Conservation (phyloP, 2,329 filamentous ascomycete species). For the Westerdykella sp. region DNA sequence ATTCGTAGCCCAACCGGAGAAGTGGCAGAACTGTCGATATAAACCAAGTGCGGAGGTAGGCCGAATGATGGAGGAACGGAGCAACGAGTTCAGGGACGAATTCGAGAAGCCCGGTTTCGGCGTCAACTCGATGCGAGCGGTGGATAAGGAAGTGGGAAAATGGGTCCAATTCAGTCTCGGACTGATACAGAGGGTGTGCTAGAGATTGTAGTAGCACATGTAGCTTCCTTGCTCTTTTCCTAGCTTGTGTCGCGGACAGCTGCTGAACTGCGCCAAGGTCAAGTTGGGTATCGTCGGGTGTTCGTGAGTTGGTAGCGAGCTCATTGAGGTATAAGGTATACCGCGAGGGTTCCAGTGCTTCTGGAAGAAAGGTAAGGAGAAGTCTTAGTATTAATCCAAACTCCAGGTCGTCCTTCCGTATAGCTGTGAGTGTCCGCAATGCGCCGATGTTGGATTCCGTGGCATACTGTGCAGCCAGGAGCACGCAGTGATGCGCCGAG, state of each 20-base stretch:
- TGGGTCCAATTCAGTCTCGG: conserved; percentile 48
- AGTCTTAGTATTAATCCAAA: conserved; percentile 64
- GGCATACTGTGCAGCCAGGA: conserved; percentile 67
- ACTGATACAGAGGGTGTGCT: conserved; percentile 43
- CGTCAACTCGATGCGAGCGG: conserved; percentile 62
- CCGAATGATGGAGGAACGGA: conserved; percentile 60
- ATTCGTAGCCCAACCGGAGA: conserved; percentile 62
- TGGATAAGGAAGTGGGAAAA: conserved; percentile 61
- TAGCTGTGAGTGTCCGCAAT: conserved; percentile 55
- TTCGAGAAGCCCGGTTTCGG: conserved; percentile 64
- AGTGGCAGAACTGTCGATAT: conserved; percentile 64
- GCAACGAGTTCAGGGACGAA: conserved; percentile 60
- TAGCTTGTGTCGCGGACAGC: conserved; percentile 57
- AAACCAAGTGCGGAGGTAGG: conserved; percentile 61
- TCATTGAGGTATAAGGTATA: conserved; percentile 59
- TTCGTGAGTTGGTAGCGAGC: conserved; percentile 47
- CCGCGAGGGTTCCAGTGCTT: conserved; percentile 56
- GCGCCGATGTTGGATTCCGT: conserved; percentile 58
- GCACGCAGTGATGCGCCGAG: conserved; percentile 61
- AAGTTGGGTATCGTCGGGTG: conserved; percentile 40
- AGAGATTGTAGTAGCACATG: conserved; percentile 52
- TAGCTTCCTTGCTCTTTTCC: conserved; percentile 59
- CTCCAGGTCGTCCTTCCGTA: conserved; percentile 53
- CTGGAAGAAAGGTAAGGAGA: conserved; percentile 70
- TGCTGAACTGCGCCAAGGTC: conserved; percentile 53